phyloP scores from a whole-genome alignment of 2,329 filamentous ascomycete species.

The Didymella sp. region DNA sequence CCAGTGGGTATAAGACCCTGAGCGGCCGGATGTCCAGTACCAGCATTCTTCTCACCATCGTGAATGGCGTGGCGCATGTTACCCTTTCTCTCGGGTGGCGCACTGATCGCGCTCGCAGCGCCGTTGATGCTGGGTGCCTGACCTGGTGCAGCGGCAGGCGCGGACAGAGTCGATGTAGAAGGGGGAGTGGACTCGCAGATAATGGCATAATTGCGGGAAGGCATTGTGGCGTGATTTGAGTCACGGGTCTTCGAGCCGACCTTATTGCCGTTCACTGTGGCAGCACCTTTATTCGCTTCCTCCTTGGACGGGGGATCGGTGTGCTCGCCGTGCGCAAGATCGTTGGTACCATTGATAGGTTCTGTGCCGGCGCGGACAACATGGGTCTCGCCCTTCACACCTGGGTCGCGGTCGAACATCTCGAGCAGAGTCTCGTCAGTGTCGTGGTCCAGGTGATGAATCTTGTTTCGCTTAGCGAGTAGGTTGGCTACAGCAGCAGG shows the following conservation, averaged over 20 bases:
- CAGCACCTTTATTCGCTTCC: conserved; percentile 23
- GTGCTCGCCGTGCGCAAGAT: conserved; percentile 27
- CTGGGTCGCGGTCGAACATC: conserved; percentile 67
- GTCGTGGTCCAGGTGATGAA: conserved; percentile 67
- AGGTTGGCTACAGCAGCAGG: conserved; percentile 70
- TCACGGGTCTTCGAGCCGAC: conserved; percentile 65
- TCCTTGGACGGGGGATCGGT: conserved; percentile 18
- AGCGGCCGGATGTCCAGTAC: conserved; percentile 78
- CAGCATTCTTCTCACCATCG: conserved; percentile 76
- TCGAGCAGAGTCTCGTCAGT: conserved; percentile 70
- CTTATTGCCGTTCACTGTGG: conserved; percentile 33
- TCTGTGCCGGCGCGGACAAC: conserved; percentile 28
- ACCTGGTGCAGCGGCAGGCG: conserved; percentile 32
- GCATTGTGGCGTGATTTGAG: conserved; percentile 87
- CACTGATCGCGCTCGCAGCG: conserved; percentile 36
- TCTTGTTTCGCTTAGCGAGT: conserved; percentile 68
- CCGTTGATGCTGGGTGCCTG: conserved; percentile 36
- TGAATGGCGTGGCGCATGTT: conserved; percentile 72
- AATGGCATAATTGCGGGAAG: conserved; percentile 69
- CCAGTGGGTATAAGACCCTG: conserved; percentile 51
- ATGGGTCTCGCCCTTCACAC: conserved; percentile 32
- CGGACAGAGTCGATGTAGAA: conserved; percentile 29
- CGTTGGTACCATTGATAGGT: conserved; percentile 27
- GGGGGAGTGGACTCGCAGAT: conserved; percentile 60
- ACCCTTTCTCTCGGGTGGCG: conserved; percentile 56